These are phyloP conservation scores for Talaromyces sp. DNA, from an alignment of 2,329 filamentous ascomycete species.

Conservation along the genomic window DNA sequence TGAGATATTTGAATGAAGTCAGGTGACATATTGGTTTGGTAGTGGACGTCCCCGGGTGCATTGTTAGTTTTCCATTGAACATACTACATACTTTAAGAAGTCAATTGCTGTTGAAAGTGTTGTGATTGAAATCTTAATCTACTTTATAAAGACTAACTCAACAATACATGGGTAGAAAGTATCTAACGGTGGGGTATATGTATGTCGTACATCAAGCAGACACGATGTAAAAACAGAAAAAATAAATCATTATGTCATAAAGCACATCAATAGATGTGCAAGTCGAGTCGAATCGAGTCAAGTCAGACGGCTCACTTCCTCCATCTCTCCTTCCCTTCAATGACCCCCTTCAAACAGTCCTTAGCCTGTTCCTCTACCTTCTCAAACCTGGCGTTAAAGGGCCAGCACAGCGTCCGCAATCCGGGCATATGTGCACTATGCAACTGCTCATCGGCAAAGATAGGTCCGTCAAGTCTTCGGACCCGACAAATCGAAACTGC, in stretches of 20 bases:
- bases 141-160: background rate
- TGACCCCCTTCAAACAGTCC: slow-evolving; percentile 26
- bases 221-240: background rate
- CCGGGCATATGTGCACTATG: slow-evolving; percentile 64
- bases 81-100: background rate
- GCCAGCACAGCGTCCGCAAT: slow-evolving; percentile 54
- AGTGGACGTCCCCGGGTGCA: too few species aligned
- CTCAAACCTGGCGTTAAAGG: slow-evolving; percentile 60
- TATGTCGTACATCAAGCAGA: slow-evolving; percentile 5
- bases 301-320: background rate
- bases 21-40: too few species aligned
- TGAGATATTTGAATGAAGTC: too few species aligned
- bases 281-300: background rate
- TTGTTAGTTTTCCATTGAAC: too few species aligned
- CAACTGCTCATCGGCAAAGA: slow-evolving; percentile 59
- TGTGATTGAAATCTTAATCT: background rate
- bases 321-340: slow-evolving; percentile 14
- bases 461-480: slow-evolving; percentile 62
- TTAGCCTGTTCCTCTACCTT: slow-evolving; percentile 54
- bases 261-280: slow-evolving; percentile 1
- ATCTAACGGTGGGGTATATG: slow-evolving; percentile 3
- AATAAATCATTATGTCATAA: slow-evolving; percentile 1
- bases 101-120: background rate
- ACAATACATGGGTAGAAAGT: slow-evolving; percentile 1
- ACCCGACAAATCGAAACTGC: slow-evolving; percentile 65